Base-by-base conservation (phyloP, 768 basidiomycete genomes). In the Tremella fuciformis region DNA sequence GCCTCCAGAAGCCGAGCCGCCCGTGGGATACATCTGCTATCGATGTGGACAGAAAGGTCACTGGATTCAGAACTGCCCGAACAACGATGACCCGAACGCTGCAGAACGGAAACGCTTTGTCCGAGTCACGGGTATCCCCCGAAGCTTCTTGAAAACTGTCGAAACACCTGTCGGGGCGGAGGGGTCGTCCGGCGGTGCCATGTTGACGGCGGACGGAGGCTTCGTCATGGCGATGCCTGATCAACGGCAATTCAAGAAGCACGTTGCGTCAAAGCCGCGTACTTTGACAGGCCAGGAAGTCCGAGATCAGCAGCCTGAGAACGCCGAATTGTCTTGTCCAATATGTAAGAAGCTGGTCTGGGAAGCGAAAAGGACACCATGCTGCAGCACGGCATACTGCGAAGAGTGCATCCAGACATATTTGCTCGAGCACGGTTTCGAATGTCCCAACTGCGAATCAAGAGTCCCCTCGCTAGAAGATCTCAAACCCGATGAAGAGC, bases 11-110 rank as follows among this genome's bases (percentile, higher is more conserved):
- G 66, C 63, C 21, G 71, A 73, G 42, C 71, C 69, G 11, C 96
- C 96, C 24, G 83, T 88, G 0, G 94, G 92, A 59, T 99, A 99
- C 79, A 93, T 98, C 2, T 99, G 96, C 75, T 98, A 98, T 76
- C 87, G 96, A 38, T 99, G 96, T 78, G 92, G 93, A 47, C 89
- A 96, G 79, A 94, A 96, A 85, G 96, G 96, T 40, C 96, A 99
- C 73, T 99, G 96, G 96, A 99, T 99, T 64, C 93, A 99, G 74
- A 90, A 96, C 63, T 99, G 96, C 75, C 96, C 96, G 1, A 96
- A 92, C 6, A 97, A 97, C 75, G 92, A 88, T 67, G 91, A 99
- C 73, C 87, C 91, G 51, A 91, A 93, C 50, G 96, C 87, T 64
- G 91, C 94, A 77, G 88, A 98, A 70, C 82, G 88, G 57, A 94